These are phyloP conservation scores for Neurospora terricola DNA, from an alignment of 495 filamentous ascomycete species.

Conservation along the genomic window DNA sequence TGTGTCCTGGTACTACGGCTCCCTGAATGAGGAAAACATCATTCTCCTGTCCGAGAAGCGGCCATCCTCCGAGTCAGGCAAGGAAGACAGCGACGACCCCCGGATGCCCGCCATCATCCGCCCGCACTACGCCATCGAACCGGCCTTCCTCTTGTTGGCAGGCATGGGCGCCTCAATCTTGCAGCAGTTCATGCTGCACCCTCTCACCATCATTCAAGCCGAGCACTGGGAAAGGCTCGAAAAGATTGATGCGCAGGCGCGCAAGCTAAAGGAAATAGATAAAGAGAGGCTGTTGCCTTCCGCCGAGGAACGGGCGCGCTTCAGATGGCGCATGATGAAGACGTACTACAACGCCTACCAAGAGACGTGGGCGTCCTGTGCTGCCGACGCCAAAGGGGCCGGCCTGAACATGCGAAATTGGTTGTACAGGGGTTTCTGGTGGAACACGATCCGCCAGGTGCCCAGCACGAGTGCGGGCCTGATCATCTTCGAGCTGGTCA, in stretches of 20 bases:
- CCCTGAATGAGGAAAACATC: constrained; percentile 34
- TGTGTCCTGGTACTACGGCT: constrained; percentile 67
- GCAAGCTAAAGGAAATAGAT: constrained; percentile 33
- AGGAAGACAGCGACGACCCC: not conserved
- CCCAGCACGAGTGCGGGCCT: constrained; percentile 83
- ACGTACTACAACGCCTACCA: constrained; percentile 68
- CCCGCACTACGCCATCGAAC: constrained; percentile 80
- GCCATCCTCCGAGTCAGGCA: constrained; percentile 13
- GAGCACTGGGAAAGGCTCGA: constrained; percentile 73
- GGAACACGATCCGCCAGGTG: constrained; percentile 67
- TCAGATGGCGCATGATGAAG: constrained; percentile 42
- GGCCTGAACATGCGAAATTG: constrained; percentile 56
- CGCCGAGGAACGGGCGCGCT: constrained; percentile 16
- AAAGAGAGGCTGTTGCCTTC: not conserved
- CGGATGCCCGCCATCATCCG: constrained; percentile 48
- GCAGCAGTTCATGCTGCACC: constrained; percentile 74
- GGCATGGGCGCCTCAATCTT: constrained; percentile 65
- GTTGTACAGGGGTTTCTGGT: constrained; percentile 69
- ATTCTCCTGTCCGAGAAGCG: constrained; percentile 31
- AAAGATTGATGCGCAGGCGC: constrained; percentile 54
- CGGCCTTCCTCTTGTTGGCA: constrained; percentile 66
- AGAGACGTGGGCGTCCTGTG: constrained; percentile 63
- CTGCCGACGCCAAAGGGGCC: constrained; percentile 47
- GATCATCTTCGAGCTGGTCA: constrained; percentile 80
- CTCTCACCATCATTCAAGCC: constrained; percentile 62